These are phyloP conservation scores for Kluyveromyces dobzhanskii DNA, from an alignment of 805 yeast genomes.

Conservation along the genomic window DNA sequence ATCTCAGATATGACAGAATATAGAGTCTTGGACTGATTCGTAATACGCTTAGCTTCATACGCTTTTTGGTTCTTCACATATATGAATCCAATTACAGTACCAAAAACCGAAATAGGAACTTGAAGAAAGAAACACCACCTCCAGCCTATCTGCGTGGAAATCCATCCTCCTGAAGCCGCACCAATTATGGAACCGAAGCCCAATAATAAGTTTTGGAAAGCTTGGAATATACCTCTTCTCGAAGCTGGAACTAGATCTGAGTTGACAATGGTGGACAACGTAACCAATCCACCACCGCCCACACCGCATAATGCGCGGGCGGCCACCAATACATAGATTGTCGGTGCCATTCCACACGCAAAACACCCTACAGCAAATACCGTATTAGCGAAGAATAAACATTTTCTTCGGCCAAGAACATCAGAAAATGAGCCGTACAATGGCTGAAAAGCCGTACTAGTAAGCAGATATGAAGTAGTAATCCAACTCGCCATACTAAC, in stretches of 20 bases:
- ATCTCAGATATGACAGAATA: slow-evolving; percentile 12
- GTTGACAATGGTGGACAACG: slow-evolving; percentile 43
- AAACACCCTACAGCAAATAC: slow-evolving; percentile 40
- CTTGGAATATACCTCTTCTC: slow-evolving; percentile 26
- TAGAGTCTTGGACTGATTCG: slow-evolving; percentile 7
- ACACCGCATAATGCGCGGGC: slow-evolving; percentile 51
- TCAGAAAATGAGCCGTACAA: slow-evolving; percentile 65
- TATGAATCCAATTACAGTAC: slow-evolving; percentile 23
- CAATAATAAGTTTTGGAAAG: slow-evolving; percentile 36
- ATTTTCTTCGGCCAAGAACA: slow-evolving; percentile 45
- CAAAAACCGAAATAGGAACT: slow-evolving; percentile 28
- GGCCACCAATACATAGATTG: slow-evolving; percentile 38
- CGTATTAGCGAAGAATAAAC: slow-evolving; percentile 36
- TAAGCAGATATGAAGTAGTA: slow-evolving; percentile 60
- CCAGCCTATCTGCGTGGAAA: slow-evolving; percentile 33
- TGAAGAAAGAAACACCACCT: slow-evolving; percentile 34
- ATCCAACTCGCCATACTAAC: slow-evolving; percentile 54
- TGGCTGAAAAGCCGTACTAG: slow-evolving; percentile 69
- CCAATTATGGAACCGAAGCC: slow-evolving; percentile 38
- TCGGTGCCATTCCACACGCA: slow-evolving; percentile 33
- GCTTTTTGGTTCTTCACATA: slow-evolving; percentile 27
- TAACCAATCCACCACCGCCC: slow-evolving; percentile 50
- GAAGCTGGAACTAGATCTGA: slow-evolving; percentile 48
- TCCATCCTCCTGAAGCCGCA: slow-evolving; percentile 30
- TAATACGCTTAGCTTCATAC: slow-evolving; percentile 4